phyloP scores from a whole-genome alignment of 257 asterid species.

The Osmanthus fragrans region DNA sequence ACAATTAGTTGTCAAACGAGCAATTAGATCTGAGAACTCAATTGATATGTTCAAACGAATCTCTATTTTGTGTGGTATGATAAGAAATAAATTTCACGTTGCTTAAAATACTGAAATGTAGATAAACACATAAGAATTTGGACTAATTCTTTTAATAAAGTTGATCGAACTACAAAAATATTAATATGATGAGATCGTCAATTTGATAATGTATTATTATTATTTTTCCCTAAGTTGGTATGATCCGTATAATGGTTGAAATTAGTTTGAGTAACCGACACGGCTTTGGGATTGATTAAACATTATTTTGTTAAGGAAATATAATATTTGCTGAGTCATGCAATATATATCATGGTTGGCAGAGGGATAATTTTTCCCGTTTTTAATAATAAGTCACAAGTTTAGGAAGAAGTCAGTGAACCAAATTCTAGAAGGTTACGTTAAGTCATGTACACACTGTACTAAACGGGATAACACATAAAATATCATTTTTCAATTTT shows the following conservation, averaged over 20 bases:
- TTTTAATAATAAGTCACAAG: background rate
- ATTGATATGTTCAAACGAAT: too few relatives aligned
- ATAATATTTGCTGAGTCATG: slow-evolving; percentile 1
- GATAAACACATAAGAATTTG: too few relatives aligned
- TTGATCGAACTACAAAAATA: too few relatives aligned
- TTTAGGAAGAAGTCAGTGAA: background rate
- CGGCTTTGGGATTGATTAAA: slow-evolving; percentile 38
- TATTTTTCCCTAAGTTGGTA: slow-evolving; percentile 24
- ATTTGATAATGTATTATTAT: background rate
- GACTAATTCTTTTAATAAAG: too few relatives aligned
- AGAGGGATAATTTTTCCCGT: background rate
- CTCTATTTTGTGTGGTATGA: too few relatives aligned
- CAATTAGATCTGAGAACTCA: too few relatives aligned
- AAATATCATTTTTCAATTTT: too few relatives aligned
- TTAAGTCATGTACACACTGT: too few relatives aligned
- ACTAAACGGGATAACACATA: too few relatives aligned
- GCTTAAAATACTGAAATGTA: too few relatives aligned
- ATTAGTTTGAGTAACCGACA: slow-evolving; percentile 37
- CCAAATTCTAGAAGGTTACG: too few relatives aligned
- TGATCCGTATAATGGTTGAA: slow-evolving; percentile 35
- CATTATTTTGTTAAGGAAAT: background rate
- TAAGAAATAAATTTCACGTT: too few relatives aligned
- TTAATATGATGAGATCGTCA: background rate
- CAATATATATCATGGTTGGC: background rate
- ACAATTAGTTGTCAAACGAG: background rate